phyloP scores from a whole-genome alignment of 768 basidiomycete genomes.

The Pulveroboletus sp. region DNA sequence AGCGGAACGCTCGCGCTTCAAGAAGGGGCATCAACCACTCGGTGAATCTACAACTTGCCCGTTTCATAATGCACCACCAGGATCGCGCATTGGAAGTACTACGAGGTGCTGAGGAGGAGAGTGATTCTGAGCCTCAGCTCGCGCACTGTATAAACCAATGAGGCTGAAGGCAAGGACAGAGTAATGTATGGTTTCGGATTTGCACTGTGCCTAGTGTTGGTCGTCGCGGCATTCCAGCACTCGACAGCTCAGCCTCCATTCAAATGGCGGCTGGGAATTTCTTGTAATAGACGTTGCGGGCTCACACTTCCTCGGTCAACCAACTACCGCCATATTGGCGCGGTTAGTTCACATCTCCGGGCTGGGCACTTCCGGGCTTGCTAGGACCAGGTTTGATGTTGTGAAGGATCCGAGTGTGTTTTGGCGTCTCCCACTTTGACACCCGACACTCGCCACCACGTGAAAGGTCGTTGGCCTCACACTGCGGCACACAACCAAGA shows the following conservation, averaged over 20 bases:
- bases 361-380: constrained; percentile 13
- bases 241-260: not conserved
- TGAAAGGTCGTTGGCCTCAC: constrained; percentile 24
- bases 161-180: not conserved
- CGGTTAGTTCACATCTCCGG: constrained; percentile 18
- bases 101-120: constrained; percentile 20
- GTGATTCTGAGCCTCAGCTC: constrained; percentile 25
- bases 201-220: not conserved
- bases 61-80: constrained; percentile 31
- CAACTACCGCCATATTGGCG: constrained; percentile 17
- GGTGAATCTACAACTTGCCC: constrained; percentile 24
- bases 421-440: constrained; percentile 27
- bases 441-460: constrained; percentile 28
- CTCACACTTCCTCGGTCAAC: constrained; percentile 19
- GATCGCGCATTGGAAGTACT: constrained; percentile 20
- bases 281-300: constrained; percentile 24
- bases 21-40: constrained; percentile 17
- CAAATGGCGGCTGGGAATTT: constrained; percentile 23
- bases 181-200: not conserved
- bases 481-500: constrained; percentile 20
- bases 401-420: constrained; percentile 25
- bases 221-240: not conserved
- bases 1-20: constrained; percentile 44
- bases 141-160: constrained; percentile 29
- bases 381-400: constrained; percentile 25